Evolutionary conservation across 2,329 filamentous ascomycete species (phyloP), one percentile per base, ranked within the genome.

Genomic region (Alternaria triticimaculans): DNA sequence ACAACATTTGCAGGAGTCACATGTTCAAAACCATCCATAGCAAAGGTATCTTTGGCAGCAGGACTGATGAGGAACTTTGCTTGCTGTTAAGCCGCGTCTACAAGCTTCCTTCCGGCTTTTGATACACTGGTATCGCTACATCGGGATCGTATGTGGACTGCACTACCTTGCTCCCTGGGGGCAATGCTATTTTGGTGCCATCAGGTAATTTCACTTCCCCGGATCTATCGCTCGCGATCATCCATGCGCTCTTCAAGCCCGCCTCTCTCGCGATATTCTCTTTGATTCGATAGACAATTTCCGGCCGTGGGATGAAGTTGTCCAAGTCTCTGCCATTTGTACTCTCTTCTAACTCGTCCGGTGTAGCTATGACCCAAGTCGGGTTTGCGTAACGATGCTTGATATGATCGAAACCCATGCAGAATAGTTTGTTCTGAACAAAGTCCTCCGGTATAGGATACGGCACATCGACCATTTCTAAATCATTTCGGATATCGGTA

Each of bases 331-430:
- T 41, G 11, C 10, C 10, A 25, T 60, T 50, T 2, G 55, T 58
- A 6, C 58, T 55, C 26, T 57, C 44, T 15, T 68, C 60, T 12
- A 54, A 21, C 33, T 68, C 66, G 4, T 60, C 60, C 4, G 64
- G 63, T 26, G 43, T 57, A 20, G 60, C 55, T 8, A n/a, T 64
- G 9, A 66, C 53, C 59, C 55, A 60, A 2, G 63, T 57, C 2
- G 59, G 43, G 7, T 44, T 46, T 6, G 33, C 12, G 23, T 62
- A 58, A 15, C 55, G 55, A 33, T 65, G 20, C 23, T 51, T 48
- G 53, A 49, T n/a, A 11, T 57, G 25, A n/a, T 62, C 37, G 11
- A 50, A 21, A 14, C 63, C 65, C 12, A 53, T 25, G 10, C 37
- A 44, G 48, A 49, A 59, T 1, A 62, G 11, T 37, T 45, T 46